phyloP scores from a whole-genome alignment of 805 yeast genomes.

The Zygotorulaspora florentina region DNA sequence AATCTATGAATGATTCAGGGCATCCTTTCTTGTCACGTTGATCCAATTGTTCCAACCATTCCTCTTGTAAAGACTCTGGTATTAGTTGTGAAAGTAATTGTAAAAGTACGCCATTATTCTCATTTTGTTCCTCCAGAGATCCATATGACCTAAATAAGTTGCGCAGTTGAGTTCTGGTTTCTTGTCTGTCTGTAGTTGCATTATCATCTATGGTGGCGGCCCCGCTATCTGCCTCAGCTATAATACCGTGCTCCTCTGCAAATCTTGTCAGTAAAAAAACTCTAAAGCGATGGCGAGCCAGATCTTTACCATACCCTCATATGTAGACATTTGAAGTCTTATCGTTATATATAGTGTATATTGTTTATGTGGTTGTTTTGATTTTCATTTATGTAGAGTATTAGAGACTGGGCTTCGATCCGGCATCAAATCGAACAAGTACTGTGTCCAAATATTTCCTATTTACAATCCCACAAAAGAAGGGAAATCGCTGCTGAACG shows the following conservation, averaged over 20 bases:
- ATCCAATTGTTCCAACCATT: conserved; percentile 27
- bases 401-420: not conserved
- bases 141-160: conserved; percentile 15
- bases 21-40: conserved; percentile 47
- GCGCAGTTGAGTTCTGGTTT: conserved; percentile 23
- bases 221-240: conserved; percentile 4
- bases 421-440: not conserved
- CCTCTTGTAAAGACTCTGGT: conserved; percentile 27
- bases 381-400: not conserved
- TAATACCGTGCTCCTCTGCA: conserved; percentile 31
- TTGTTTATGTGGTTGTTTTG: not conserved
- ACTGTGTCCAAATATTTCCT: not conserved
- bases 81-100: conserved; percentile 22
- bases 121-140: conserved; percentile 11
- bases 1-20: conserved; percentile 64
- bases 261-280: conserved; percentile 3
- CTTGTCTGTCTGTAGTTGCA: conserved; percentile 18
- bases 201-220: conserved; percentile 8
- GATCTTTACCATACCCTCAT: conserved; percentile 30
- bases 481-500: conserved; percentile 7
- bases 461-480: conserved; percentile 6
- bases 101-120: conserved; percentile 13
- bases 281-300: not conserved
- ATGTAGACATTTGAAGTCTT: conserved; percentile 28
- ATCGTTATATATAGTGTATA: not conserved